Evolutionary conservation across 345 rosid species (phyloP).

Genomic region (Syzygium aromaticum): DNA sequence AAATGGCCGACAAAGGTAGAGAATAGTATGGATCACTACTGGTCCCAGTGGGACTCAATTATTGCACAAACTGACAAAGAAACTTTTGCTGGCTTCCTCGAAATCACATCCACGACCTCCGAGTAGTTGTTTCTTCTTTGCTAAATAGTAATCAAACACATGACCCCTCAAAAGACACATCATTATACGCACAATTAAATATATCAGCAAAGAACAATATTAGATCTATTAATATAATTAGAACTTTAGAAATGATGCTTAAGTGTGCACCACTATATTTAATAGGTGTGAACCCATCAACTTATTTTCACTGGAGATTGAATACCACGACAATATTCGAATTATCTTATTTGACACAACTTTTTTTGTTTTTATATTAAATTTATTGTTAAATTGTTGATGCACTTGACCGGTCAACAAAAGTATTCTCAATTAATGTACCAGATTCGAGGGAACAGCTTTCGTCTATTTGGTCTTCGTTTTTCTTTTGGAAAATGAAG

Average conservation of each 20-base stretch:
- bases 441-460: no score
- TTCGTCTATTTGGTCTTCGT: no score
- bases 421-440: neutral
- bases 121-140: neutral
- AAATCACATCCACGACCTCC: neutral
- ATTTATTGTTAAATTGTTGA: neutral
- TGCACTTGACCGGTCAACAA: neutral
- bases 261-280: no score
- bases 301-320: no score
- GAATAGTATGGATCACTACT: no score
- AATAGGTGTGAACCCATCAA: no score
- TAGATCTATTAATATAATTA: no score
- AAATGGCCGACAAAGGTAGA: neutral
- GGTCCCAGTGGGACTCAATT: neutral
- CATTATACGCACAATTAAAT: neutral
- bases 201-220: no score
- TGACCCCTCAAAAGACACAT: neutral
- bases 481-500: no score
- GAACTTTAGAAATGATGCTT: no score
- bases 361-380: no score
- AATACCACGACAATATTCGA: fast-evolving
- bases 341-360: no score
- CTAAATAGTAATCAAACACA: neutral
- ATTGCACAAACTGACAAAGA: neutral
- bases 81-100: neutral